Evolutionary conservation across 305 asterid species (phyloP).

Genomic region (Fraxinus paxiana): DNA sequence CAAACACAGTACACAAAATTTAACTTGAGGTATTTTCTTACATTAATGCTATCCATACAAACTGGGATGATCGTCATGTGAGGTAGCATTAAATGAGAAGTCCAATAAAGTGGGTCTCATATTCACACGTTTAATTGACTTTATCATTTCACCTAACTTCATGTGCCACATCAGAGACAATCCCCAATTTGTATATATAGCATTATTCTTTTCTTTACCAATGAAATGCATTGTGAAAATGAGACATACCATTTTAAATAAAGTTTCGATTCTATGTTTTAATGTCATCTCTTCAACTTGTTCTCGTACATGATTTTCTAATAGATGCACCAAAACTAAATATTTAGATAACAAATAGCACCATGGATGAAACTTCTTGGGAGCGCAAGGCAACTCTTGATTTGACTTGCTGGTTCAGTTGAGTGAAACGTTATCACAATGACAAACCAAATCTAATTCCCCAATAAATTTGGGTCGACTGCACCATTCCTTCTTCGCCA

Average conservation of each 20-base stretch:
- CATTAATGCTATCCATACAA: not conserved
- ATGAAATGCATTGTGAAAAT: not conserved
- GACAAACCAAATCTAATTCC: not conserved
- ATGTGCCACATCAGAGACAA: not conserved
- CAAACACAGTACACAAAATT: not conserved
- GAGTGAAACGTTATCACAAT: not conserved
- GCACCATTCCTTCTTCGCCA: not conserved
- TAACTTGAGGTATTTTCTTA: constrained; percentile 10
- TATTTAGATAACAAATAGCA: not conserved
- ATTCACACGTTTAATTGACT: not conserved
- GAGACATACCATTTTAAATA: not conserved
- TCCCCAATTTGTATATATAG: not conserved
- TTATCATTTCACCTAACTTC: not conserved
- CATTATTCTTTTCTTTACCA: not conserved
- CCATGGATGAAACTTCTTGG: not conserved
- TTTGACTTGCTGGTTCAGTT: not conserved
- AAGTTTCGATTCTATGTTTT: not conserved
- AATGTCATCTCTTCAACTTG: not conserved
- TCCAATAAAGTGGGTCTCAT: not conserved
- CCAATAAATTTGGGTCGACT: not conserved
- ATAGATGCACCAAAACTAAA: not conserved
- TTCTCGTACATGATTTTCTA: not conserved
- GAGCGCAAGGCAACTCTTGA: not conserved
- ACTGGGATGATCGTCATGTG: not conserved
- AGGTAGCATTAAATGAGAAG: not conserved